phyloP scores from a whole-genome alignment of 1,139 yeast species.

The Hansenula lynferdii region DNA sequence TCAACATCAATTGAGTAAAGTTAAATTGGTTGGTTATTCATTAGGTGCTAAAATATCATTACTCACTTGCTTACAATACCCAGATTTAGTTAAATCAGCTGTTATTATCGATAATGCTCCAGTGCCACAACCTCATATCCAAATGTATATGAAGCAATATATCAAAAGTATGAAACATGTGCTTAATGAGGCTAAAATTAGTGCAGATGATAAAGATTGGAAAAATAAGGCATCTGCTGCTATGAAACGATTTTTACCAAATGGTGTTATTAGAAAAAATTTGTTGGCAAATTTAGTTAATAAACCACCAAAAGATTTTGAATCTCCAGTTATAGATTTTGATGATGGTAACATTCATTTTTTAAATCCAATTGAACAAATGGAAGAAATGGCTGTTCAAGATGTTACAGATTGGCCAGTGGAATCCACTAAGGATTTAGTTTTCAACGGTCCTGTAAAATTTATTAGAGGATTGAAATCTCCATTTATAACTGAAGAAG shows the following conservation, averaged over 20 bases:
- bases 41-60: conserved; percentile 53
- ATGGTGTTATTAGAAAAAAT: conserved; percentile 28
- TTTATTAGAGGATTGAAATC: conserved; percentile 40
- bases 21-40: conserved; percentile 44
- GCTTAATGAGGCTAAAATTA: conserved; percentile 23
- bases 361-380: conserved; percentile 20
- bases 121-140: conserved; percentile 25
- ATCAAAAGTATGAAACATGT: conserved; percentile 21
- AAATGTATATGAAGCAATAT: conserved; percentile 21
- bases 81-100: conserved; percentile 34
- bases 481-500: conserved; percentile 32
- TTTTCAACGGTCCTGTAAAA: conserved; percentile 34
- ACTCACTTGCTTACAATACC: conserved; percentile 37
- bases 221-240: conserved; percentile 26
- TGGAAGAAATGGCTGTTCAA: conserved; percentile 22
- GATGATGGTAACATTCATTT: conserved; percentile 38
- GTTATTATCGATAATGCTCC: conserved; percentile 49
- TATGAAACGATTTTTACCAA: conserved; percentile 24
- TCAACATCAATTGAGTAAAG: conserved; percentile 24
- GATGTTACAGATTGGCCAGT: conserved; percentile 40
- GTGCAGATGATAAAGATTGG: conserved; percentile 27
- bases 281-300: conserved; percentile 23
- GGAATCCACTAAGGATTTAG: conserved; percentile 19
- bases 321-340: conserved; percentile 22
- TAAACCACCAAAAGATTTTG: conserved; percentile 18